A percentile compares a stretch with the other conserved stretches of the same genome.
These are phyloP conservation scores for Hyphodiscus hymeniophilus DNA, from an alignment of 495 filamentous ascomycete species.

Conservation along the genomic window DNA sequence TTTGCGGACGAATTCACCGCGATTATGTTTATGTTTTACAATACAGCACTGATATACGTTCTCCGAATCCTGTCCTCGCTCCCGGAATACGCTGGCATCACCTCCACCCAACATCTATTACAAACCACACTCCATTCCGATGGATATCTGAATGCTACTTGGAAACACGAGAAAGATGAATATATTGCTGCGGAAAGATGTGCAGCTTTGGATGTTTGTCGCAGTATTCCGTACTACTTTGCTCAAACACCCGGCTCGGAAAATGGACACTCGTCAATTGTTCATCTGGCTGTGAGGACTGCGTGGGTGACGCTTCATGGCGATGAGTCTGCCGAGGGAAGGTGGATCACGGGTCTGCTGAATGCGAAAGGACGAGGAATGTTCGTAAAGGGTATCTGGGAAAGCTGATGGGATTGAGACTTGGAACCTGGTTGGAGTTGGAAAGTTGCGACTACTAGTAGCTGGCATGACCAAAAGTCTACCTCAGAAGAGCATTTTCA, in stretches of 20 bases:
- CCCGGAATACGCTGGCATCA: background rate
- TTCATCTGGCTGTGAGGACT: constrained; percentile 1
- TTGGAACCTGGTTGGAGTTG: too few relatives aligned
- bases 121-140: background rate
- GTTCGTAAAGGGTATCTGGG: constrained; percentile 1
- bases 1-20: background rate
- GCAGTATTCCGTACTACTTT: background rate
- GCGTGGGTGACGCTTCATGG: background rate
- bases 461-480: too few relatives aligned
- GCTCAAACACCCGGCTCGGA: background rate
- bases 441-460: too few relatives aligned
- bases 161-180: background rate
- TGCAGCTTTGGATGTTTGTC: constrained; percentile 1
- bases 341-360: background rate
- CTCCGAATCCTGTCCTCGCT: background rate
- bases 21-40: constrained; percentile 6
- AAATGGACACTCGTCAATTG: background rate
- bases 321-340: background rate
- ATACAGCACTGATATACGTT: constrained; percentile 5
- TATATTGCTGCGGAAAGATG: background rate
- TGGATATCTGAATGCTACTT: background rate
- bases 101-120: background rate
- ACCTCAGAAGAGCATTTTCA: too few relatives aligned
- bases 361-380: background rate
- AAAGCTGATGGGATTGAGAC: constrained; percentile 1